Base-by-base conservation (phyloP, 2,329 filamentous ascomycete species). In the Blastomyces silverae region DNA sequence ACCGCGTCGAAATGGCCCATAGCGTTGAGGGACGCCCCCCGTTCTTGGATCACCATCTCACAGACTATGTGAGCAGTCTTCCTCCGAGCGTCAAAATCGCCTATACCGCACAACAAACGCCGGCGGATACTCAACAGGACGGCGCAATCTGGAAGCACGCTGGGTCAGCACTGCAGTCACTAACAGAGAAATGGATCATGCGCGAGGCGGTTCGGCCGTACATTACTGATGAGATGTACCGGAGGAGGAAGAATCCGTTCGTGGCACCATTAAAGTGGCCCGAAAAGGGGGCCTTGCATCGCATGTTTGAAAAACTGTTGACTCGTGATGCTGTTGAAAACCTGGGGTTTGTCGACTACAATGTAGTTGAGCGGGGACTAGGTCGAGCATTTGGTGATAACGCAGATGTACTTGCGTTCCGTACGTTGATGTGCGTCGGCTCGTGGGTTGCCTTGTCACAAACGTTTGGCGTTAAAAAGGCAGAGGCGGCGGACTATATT, bases 221-320 rank as follows among this genome's bases (percentile, higher is more conserved):
- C 67, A 77, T 84, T 64, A 82, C 82, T 0, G 73, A 80, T 17
- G 83, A 85, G 71, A 70, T 84, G 4, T 84, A 84, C 70, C 71
- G 75, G 39, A 73, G 80, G 11, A 79, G 73, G 66, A 85, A 84
- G 70, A 76, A 81, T n/a, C 76, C 80, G 0, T 84, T 80, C 67
- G 69, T 76, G n/a, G 82, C 80, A 0, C 83, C 82, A 0, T 72
- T 73, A 0, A 72, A 68, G 28, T 84, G 77, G 67, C 73, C 74
- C 0, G 68, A 70, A 0, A 73, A 75, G 39, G 82, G 83, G 0
- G 79, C 80, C 0, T 64, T 85, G 37, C 76, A 82, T 62, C 48
- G 62, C 17, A 53, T 69, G 34, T 64, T 75, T 34, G 42, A 65
- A 44, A 48, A 66, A 11, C 66, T 80, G 1, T 67, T 79, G 11